Base-by-base conservation (phyloP, 768 basidiomycete genomes). In the Hypsizygus marmoreus region DNA sequence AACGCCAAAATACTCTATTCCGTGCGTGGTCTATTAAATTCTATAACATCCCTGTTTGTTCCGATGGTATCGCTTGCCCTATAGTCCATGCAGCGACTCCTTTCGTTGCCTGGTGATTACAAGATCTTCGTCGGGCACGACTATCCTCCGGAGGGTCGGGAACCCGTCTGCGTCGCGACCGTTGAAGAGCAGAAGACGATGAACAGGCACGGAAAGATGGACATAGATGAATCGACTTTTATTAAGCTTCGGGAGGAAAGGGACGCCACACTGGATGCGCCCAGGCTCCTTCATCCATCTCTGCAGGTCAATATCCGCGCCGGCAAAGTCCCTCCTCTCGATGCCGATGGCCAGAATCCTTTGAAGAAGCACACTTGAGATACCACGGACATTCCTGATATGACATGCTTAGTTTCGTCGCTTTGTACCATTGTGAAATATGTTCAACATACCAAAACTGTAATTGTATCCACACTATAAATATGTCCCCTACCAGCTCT, bases 71-170 rank as follows among this genome's bases (percentile, higher is more conserved):
- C 8, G 8, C 12, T 9, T n/a, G 11, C 23, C 24, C 10, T 36
- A 1, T 49, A 70, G 70, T 70, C 68, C 6, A 67, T 72, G 64
- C 62, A 62, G 45, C 62, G 64, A 23, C 57, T 72, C 5, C 58
- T 70, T 23, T 48, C 60, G 6, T 51, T 68, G n/a, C 68, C 69
- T 11, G 46, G 54, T 17, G 58, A 63, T 37, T 61, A 62, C 45
- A 62, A 60, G 29, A 58, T 72, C 23, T 70, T 69, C 36, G 65
- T 67, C 6, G 69, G 69, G 8, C 70, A 72, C 30, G 70, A 70
- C 54, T 72, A 70, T 41, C 68, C 66, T 39, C 59, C 62, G 19
- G 47, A 19, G 9, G 50, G 34, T 20, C 54, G 61, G 34, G 50
- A 56, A 5, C 54, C 58, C 20, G 54, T 61, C 12, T 61, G 61